Percentiles rank a stretch among this genome's conserved stretches.
Evolutionary conservation across 768 basidiomycete genomes (phyloP).

Genomic region (Amanita subjunquillea): DNA sequence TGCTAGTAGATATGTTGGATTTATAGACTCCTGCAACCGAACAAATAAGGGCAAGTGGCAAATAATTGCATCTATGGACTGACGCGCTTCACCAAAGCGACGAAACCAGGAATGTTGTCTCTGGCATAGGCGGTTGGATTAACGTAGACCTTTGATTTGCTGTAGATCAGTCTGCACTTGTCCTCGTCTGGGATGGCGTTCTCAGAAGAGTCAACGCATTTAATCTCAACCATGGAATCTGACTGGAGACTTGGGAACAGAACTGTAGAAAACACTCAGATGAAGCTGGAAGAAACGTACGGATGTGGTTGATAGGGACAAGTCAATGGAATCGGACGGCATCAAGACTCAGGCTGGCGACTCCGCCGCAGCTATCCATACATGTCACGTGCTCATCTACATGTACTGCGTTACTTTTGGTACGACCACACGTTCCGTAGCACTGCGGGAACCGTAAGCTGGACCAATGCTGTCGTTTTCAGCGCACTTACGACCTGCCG

Average conservation of each 20-base stretch:
- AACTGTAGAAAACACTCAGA: background rate
- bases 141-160: constrained; percentile 91
- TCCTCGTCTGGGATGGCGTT: constrained; percentile 33
- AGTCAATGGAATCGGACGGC: constrained; percentile 24
- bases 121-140: constrained; percentile 87
- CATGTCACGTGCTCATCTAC: constrained; percentile 4
- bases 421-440: constrained; percentile 95
- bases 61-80: constrained; percentile 16
- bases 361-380: background rate
- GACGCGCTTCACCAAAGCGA: constrained; percentile 84
- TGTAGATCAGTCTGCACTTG: constrained; percentile 71
- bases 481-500: constrained; percentile 76
- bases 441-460: constrained; percentile 36
- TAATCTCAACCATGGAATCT: constrained; percentile 73
- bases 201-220: constrained; percentile 24
- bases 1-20: constrained; percentile 72
- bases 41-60: background rate
- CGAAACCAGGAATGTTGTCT: constrained; percentile 93
- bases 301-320: constrained; percentile 33
- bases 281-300: constrained; percentile 20
- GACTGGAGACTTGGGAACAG: constrained; percentile 19
- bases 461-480: background rate
- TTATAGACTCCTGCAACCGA: constrained; percentile 51
- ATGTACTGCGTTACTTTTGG: constrained; percentile 51
- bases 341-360: background rate